These are phyloP conservation scores for Pseudogymnoascus sp. DNA, from an alignment of 2,329 filamentous ascomycete species.

Conservation along the genomic window DNA sequence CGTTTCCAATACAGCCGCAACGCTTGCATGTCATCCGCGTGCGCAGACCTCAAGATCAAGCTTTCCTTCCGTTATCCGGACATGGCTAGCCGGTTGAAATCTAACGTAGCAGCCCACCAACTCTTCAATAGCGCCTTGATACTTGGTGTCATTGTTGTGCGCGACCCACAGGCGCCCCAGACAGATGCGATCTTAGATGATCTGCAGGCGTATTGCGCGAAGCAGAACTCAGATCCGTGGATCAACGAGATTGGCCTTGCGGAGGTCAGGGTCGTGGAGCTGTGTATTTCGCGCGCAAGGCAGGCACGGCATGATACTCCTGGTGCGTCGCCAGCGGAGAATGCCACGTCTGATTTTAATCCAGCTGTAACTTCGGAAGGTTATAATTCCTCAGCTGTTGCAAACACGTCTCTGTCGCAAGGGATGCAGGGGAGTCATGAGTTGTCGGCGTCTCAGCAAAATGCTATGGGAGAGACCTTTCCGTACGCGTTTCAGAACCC, in stretches of 20 bases:
- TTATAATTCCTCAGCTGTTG: neutral
- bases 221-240: constrained; percentile 33
- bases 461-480: neutral
- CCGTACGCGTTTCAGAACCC: neutral
- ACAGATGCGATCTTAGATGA: constrained; percentile 31
- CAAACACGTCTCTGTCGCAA: neutral
- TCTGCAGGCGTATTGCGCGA: constrained; percentile 33
- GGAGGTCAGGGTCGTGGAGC: constrained; percentile 35
- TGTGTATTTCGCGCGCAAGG: constrained; percentile 27
- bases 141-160: constrained; percentile 30
- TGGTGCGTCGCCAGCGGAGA: neutral
- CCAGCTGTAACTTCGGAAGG: neutral
- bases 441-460: neutral
- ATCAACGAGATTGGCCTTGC: constrained; percentile 33
- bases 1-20: constrained; percentile 32
- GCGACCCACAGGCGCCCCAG: constrained; percentile 25
- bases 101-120: constrained; percentile 30
- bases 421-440: neutral
- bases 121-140: constrained; percentile 36
- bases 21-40: constrained; percentile 33
- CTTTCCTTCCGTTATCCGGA: constrained; percentile 27
- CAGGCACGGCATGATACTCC: neutral
- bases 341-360: neutral
- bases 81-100: constrained; percentile 29
- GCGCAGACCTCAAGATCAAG: constrained; percentile 32